These are phyloP conservation scores for Bolboschoenoplectus hybrid DNA, from an alignment of 202 grass and related monocot genomes.

Conservation along the genomic window DNA sequence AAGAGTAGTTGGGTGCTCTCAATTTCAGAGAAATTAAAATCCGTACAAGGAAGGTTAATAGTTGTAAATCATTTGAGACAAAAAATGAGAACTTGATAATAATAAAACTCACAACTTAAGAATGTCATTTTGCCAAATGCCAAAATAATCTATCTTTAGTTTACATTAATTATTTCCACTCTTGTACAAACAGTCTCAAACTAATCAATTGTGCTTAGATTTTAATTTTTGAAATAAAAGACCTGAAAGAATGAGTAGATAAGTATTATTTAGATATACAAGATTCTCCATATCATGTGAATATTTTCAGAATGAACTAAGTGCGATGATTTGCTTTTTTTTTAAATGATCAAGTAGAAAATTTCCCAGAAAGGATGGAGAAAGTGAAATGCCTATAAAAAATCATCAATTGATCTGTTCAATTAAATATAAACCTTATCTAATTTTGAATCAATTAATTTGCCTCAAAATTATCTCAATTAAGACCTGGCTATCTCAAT, in stretches of 20 bases:
- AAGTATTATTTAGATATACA: too few relatives aligned
- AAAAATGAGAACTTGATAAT: too few relatives aligned
- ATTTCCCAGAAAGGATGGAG: neutral
- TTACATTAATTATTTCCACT: neutral
- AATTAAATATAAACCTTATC: neutral
- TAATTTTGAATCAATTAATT: neutral
- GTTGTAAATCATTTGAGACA: too few relatives aligned
- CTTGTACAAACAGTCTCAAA: too few relatives aligned
- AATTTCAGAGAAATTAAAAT: too few relatives aligned
- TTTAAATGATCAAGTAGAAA: neutral
- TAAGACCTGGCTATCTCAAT: neutral
- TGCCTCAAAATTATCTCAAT: neutral
- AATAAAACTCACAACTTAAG: neutral
- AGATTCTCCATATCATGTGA: neutral
- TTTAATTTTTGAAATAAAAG: too few relatives aligned
- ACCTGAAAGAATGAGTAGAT: too few relatives aligned
- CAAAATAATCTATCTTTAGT: neutral
- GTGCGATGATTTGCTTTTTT: neutral
- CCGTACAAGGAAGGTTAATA: too few relatives aligned
- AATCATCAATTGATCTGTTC: neutral
- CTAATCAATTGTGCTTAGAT: too few relatives aligned
- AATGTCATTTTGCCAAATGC: neutral
- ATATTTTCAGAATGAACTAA: neutral
- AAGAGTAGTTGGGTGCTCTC: too few relatives aligned
- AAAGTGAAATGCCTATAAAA: neutral